Conservation (phyloP, 352 stramenopile species). For the Phytophthora citrophthora region DNA sequence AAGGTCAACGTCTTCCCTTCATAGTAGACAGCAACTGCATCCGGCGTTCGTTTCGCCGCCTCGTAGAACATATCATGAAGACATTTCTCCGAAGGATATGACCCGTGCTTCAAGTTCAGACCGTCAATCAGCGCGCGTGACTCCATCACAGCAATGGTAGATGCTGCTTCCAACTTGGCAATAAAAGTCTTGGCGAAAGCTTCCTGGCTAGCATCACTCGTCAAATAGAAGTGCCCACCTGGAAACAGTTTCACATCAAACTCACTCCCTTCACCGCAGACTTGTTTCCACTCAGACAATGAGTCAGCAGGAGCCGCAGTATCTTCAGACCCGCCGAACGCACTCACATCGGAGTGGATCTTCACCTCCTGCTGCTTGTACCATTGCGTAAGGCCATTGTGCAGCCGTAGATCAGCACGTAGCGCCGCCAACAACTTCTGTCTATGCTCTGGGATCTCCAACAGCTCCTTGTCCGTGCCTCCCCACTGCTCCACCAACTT, state of each 20-base stretch:
- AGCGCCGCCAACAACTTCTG: conserved; percentile 42
- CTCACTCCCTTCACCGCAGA: conserved; percentile 30
- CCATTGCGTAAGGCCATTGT: conserved; percentile 59
- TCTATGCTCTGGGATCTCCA: conserved; percentile 51
- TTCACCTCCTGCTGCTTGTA: conserved; percentile 29
- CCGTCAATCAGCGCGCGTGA: conserved; percentile 52
- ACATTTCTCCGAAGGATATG: conserved; percentile 76
- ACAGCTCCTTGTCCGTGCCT: conserved; percentile 61
- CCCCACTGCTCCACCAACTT: conserved; percentile 61
- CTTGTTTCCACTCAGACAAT: conserved; percentile 44
- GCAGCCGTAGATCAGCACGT: conserved; percentile 54
- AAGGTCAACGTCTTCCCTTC: conserved; percentile 75
- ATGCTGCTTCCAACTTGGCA: conserved; percentile 44
- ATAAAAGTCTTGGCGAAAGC: conserved; percentile 46
- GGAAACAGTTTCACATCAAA: conserved; percentile 56
- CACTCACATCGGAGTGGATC: conserved; percentile 47
- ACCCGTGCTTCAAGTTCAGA: conserved; percentile 53
- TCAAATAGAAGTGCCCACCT: conserved; percentile 74
- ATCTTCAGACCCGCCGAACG: conserved; percentile 64
- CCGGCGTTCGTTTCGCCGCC: conserved; percentile 63
- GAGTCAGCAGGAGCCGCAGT: conserved; percentile 37
- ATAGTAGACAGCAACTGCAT: conserved; percentile 77
- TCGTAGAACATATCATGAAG: conserved; percentile 86
- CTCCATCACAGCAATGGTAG: conserved; percentile 45
- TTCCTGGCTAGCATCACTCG: conserved; percentile 34